Evolutionary conservation across 179 eudicot species (phyloP), one percentile per base, ranked within the genome.

Genomic region (Beta lomatogona): DNA sequence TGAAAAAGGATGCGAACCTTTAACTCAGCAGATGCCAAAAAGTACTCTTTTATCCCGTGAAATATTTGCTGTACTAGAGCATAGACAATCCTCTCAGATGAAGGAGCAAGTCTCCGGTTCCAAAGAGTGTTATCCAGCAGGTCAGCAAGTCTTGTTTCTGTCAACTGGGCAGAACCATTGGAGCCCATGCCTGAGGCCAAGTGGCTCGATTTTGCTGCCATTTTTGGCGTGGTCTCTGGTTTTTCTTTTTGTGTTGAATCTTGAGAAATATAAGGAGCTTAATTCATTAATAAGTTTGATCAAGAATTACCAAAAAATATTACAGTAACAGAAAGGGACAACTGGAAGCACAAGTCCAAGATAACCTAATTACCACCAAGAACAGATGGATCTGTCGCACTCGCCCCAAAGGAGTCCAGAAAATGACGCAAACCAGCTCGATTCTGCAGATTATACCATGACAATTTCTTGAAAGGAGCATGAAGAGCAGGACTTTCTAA

Each of bases 1-100:
- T n/a, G 31, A 67, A 14, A 77, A 19, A 31, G 15, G 48, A 77
- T 64, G 54, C 82, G 46, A 69, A 95, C 99, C 97, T 95, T 95
- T 66, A 95, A 76, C 77, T 95, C 99, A 25, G 95, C 93, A 79
- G 99, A 96, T 76, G 96, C 98, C 88, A 96, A 84, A 83, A 96
- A 96, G 87, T 96, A 94, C 80, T 96, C 99, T 88, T 97, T 91
- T 57, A 96, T 94, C 75, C 99, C 99, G 81, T 96, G 97, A 81
- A 96, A 96, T 86, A 96, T 96, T 83, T 96, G 99, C 82, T 96
- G 98, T 41, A 96, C 99, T 82, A 96, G 80, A 83, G 98, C 99
- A 86, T 92, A 94, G 48, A 96, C 99, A 65, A 96, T 94, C 83
- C 98, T 91, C 88, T 96, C 99, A 25, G 99, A 96, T 10, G 99